phyloP scores from a whole-genome alignment of 1,139 yeast species.

The Lodderomyces margitis region DNA sequence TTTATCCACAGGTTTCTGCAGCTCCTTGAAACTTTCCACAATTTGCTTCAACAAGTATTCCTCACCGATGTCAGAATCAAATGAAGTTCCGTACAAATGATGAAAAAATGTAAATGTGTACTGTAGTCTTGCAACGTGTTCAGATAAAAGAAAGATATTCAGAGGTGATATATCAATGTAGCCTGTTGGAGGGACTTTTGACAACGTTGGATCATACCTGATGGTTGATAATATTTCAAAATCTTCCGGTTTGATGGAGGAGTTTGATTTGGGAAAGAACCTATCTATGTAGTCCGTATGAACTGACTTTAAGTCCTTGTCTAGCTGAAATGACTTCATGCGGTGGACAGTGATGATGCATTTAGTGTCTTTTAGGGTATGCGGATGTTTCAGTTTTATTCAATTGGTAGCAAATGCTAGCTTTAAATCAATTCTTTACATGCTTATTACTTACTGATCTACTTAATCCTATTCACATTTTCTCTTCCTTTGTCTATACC shows the following conservation, averaged over 20 bases:
- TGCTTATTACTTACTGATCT: no score
- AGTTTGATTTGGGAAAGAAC: slow-evolving; percentile 18
- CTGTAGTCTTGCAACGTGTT: slow-evolving; percentile 61
- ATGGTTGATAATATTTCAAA: slow-evolving; percentile 67
- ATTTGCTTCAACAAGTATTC: slow-evolving; percentile 45
- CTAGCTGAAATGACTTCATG: not conserved
- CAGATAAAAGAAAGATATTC: slow-evolving; percentile 59
- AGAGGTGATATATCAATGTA: slow-evolving; percentile 26
- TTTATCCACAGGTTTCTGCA: slow-evolving; percentile 24
- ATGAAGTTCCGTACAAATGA: slow-evolving; percentile 18
- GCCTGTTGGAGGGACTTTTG: slow-evolving; percentile 24
- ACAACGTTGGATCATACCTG: slow-evolving; percentile 64
- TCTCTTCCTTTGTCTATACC: not conserved
- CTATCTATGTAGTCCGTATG: slow-evolving; percentile 20
- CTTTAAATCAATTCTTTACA: no score
- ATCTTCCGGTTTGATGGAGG: slow-evolving; percentile 16
- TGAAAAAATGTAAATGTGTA: slow-evolving; percentile 55
- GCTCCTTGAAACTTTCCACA: slow-evolving; percentile 35
- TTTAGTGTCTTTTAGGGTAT: no score
- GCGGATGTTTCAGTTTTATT: no score
- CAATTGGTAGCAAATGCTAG: no score
- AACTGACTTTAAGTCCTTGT: slow-evolving; percentile 6
- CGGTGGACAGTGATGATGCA: not conserved
- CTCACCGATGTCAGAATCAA: slow-evolving; percentile 37
- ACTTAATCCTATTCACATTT: no score